These are phyloP conservation scores for Fusarium solani-melongenae DNA, from an alignment of 2,329 filamentous ascomycete genomes.

Conservation along the genomic window DNA sequence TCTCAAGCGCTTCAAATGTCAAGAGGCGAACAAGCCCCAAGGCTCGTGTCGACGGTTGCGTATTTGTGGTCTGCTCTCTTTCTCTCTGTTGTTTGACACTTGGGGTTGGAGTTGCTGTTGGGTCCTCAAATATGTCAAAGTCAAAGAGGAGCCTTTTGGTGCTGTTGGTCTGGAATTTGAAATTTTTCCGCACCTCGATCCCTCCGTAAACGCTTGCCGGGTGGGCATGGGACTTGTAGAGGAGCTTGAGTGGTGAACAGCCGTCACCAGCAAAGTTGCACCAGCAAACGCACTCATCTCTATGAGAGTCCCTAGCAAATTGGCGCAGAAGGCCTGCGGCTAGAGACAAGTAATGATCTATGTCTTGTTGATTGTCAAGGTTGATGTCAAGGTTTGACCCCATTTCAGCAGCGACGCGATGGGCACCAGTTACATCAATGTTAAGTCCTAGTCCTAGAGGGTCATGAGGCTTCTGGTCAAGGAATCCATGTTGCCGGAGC, in stretches of 20 bases:
- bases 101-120: background rate
- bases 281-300: background rate
- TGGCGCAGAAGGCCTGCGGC: rapidly evolving
- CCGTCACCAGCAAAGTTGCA: background rate
- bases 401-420: background rate
- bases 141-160: background rate
- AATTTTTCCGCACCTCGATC: rapidly evolving
- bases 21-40: background rate
- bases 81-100: too few relatives aligned
- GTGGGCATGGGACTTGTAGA: background rate
- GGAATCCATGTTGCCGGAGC: background rate
- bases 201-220: rapidly evolving
- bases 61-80: background rate
- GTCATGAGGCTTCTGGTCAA: background rate
- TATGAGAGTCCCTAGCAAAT: background rate
- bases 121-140: background rate
- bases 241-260: background rate
- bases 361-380: background rate
- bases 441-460: background rate
- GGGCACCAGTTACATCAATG: background rate
- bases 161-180: background rate
- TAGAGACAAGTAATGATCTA: background rate
- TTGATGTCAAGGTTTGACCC: rapidly evolving
- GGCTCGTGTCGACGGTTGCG: background rate
- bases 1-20: background rate